These are phyloP conservation scores for Bryoerythrophyllum caledonicum DNA, from an alignment of 225 moss, liverwort and hornwort genomes.

Conservation along the genomic window DNA sequence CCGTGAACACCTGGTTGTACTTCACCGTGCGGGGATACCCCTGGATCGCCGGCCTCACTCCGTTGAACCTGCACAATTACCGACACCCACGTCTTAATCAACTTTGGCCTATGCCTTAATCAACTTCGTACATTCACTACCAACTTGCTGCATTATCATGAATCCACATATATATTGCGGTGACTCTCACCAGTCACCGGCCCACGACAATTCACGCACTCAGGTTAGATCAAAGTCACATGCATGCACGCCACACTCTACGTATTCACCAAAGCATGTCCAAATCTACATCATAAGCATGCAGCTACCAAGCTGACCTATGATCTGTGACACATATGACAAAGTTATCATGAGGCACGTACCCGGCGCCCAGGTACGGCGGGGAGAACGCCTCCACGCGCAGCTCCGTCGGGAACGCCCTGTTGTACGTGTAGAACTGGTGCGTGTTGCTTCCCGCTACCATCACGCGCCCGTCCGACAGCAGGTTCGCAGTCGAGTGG, in stretches of 20 bases:
- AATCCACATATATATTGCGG: no score
- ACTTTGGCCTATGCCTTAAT: background rate
- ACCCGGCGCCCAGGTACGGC: constrained; percentile 20
- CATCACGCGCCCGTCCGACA: constrained; percentile 38
- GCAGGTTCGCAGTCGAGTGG: constrained; percentile 42
- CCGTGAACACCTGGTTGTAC: constrained; percentile 25
- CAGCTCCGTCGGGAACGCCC: constrained; percentile 43
- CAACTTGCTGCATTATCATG: no score
- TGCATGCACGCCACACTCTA: background rate
- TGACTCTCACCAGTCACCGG: background rate
- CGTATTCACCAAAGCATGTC: background rate
- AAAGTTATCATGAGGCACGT: background rate
- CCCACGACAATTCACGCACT: background rate
- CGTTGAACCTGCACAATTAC: background rate
- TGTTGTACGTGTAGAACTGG: constrained; percentile 39
- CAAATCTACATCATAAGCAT: no score
- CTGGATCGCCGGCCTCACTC: background rate
- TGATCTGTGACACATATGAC: no score
- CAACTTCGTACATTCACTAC: background rate
- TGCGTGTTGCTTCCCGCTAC: constrained; percentile 52
- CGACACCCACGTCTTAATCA: background rate
- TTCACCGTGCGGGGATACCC: background rate
- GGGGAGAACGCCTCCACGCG: constrained; percentile 53
- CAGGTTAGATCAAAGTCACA: no score
- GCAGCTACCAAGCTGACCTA: no score